Evolutionary conservation across 2,329 filamentous ascomycete genomes (phyloP).

Genomic region (Neonectria coccinea): DNA sequence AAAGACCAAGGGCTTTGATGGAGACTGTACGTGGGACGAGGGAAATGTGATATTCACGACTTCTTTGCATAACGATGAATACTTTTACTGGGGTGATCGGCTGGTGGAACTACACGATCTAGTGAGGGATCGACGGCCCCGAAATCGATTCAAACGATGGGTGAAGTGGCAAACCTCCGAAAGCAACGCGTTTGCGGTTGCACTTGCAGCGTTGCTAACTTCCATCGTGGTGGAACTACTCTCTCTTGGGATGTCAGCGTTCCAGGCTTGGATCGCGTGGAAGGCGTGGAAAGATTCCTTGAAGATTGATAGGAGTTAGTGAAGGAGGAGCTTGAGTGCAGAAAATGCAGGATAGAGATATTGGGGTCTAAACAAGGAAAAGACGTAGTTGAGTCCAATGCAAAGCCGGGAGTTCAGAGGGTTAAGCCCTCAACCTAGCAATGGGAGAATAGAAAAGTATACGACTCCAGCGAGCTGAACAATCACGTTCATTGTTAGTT

Average conservation of each 20-base stretch:
- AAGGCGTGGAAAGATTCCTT: slow-evolving; percentile 18
- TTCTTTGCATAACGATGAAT: slow-evolving; percentile 7
- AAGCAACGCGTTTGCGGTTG: slow-evolving; percentile 28
- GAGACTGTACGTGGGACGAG: slow-evolving; percentile 3
- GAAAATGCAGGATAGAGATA: too few species aligned
- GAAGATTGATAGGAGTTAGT: neutral
- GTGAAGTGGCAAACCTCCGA: slow-evolving; percentile 28
- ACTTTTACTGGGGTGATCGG: slow-evolving; percentile 28
- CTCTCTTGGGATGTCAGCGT: slow-evolving; percentile 12
- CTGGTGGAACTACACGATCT: slow-evolving; percentile 20
- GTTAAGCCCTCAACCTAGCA: too few species aligned
- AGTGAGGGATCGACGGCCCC: slow-evolving; percentile 12
- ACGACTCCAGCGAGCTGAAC: too few species aligned
- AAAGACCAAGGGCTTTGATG: slow-evolving; percentile 1
- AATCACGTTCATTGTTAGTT: too few species aligned
- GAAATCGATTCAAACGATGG: slow-evolving; percentile 27
- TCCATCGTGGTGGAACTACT: slow-evolving; percentile 26
- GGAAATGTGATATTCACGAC: neutral
- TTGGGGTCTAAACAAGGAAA: too few species aligned
- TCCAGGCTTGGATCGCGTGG: slow-evolving; percentile 30
- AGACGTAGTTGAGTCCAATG: too few species aligned
- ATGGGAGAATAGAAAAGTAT: too few species aligned
- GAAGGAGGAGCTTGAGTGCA: neutral
- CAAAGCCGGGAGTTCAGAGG: too few species aligned
- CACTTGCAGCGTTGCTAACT: slow-evolving; percentile 22